phyloP scores from a whole-genome alignment of 2,329 filamentous ascomycete species.

The Endothia cerciana region DNA sequence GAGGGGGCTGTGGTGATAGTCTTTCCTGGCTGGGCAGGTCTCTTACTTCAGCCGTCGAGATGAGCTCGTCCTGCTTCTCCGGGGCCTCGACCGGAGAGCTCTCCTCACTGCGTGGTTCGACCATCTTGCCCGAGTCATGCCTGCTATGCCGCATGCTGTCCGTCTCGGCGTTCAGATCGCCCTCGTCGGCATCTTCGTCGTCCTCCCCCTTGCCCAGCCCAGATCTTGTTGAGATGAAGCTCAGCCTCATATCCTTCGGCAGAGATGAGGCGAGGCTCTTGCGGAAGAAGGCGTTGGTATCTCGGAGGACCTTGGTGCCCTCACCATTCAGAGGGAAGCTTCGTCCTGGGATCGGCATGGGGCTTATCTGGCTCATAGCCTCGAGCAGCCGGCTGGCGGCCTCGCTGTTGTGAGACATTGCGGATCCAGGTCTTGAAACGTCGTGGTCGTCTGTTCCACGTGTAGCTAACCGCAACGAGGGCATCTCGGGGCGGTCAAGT shows the following conservation, averaged over 20 bases:
- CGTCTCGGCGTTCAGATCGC: slow-evolving; percentile 34
- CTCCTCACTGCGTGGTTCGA: slow-evolving; percentile 38
- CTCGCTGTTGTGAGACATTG: slow-evolving; percentile 43
- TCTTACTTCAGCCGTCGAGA: slow-evolving; percentile 13
- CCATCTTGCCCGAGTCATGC: slow-evolving; percentile 56
- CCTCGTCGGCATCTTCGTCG: slow-evolving; percentile 22
- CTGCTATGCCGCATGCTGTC: slow-evolving; percentile 27
- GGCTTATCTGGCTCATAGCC: slow-evolving; percentile 43
- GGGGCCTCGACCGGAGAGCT: background rate
- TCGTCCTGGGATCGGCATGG: slow-evolving; percentile 31
- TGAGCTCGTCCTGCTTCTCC: slow-evolving; percentile 10
- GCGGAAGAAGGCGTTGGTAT: slow-evolving; percentile 46
- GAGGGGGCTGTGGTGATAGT: slow-evolving; percentile 21
- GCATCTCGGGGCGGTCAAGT: slow-evolving; percentile 14
- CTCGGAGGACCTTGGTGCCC: slow-evolving; percentile 38
- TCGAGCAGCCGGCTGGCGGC: slow-evolving; percentile 45
- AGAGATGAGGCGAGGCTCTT: slow-evolving; percentile 40
- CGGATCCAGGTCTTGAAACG: slow-evolving; percentile 43
- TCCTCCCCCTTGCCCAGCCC: slow-evolving; percentile 35
- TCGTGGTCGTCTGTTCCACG: slow-evolving; percentile 23
- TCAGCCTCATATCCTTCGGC: slow-evolving; percentile 41
- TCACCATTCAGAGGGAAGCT: slow-evolving; percentile 38
- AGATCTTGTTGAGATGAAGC: slow-evolving; percentile 32
- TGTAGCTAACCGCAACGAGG: slow-evolving; percentile 21
- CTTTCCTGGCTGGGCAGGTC: slow-evolving; percentile 12